A percentile compares a stretch with the other conserved stretches of the same genome.
These are phyloP conservation scores for Globisporangium sylvaticum DNA, from an alignment of 352 stramenopile species.

Conservation along the genomic window DNA sequence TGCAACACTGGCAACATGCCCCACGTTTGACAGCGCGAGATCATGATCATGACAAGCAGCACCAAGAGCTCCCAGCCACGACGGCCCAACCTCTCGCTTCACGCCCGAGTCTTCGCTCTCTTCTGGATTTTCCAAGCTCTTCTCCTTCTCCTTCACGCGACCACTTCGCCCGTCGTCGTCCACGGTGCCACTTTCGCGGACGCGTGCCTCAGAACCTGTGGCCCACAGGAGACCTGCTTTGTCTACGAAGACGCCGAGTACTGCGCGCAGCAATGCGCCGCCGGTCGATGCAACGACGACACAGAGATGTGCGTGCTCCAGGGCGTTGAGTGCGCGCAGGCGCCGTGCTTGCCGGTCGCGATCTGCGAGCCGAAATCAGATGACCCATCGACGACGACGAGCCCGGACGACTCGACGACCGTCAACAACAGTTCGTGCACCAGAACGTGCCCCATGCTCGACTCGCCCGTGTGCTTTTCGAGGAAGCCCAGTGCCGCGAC, in stretches of 20 bases:
- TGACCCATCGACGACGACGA: background rate
- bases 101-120: background rate
- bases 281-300: constrained; percentile 35
- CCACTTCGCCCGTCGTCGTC: background rate
- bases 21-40: background rate
- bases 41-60: background rate
- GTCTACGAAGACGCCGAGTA: constrained; percentile 39
- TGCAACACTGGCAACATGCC: background rate
- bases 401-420: background rate
- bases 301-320: constrained; percentile 37
- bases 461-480: constrained; percentile 45
- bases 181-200: constrained; percentile 4
- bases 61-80: background rate
- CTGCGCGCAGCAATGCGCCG: constrained; percentile 37
- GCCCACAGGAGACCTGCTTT: constrained; percentile 39
- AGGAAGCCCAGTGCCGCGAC: constrained; percentile 34
- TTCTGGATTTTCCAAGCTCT: background rate
- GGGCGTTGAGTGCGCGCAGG: constrained; percentile 27
- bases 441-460: constrained; percentile 30
- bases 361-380: constrained; percentile 33
- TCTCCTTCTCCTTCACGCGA: background rate
- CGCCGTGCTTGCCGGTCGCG: constrained; percentile 42
- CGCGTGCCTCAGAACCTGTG: constrained; percentile 20
- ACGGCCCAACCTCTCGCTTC: background rate
- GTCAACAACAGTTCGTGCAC: constrained; percentile 16